Evolutionary conservation across 768 basidiomycete genomes (phyloP).

Genomic region (Phlebiopsis gigantea): DNA sequence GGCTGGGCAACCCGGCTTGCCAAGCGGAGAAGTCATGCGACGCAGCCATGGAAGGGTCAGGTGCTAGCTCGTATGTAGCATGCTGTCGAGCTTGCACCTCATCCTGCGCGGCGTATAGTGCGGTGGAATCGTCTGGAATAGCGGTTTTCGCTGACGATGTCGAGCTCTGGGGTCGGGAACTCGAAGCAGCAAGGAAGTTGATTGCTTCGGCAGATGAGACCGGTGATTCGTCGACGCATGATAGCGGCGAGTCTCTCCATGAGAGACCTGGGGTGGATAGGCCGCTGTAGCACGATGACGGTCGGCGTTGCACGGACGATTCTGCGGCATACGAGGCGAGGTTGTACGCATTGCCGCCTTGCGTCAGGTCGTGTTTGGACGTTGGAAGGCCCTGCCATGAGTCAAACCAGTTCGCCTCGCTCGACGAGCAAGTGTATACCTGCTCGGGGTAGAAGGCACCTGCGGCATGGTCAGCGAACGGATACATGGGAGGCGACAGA

Average conservation of each 20-base stretch:
- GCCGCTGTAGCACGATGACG: slow-evolving; percentile 6
- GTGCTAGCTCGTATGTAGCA: not conserved
- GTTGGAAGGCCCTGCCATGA: not conserved
- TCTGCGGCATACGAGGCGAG: not conserved
- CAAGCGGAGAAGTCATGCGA: not conserved
- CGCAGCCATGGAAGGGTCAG: not conserved
- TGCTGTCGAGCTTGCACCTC: not conserved
- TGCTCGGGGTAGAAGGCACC: not conserved
- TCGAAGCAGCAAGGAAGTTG: not conserved
- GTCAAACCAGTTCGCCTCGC: not conserved
- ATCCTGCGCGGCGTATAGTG: not conserved
- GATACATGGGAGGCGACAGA: not conserved
- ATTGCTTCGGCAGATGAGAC: not conserved
- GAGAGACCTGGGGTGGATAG: slow-evolving; percentile 8
- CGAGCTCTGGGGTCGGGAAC: not conserved
- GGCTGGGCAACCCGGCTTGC: not conserved
- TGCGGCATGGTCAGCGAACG: not conserved
- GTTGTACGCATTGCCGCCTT: not conserved
- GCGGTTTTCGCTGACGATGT: not conserved
- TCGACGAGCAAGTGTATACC: not conserved
- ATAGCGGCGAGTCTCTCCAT: slow-evolving; percentile 11
- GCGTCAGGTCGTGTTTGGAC: not conserved
- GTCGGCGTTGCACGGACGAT: not conserved
- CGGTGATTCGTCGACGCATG: slow-evolving; percentile 5
- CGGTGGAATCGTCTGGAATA: not conserved